phyloP scores from a whole-genome alignment of 2,329 filamentous ascomycete species.

The Exophiala sideris region DNA sequence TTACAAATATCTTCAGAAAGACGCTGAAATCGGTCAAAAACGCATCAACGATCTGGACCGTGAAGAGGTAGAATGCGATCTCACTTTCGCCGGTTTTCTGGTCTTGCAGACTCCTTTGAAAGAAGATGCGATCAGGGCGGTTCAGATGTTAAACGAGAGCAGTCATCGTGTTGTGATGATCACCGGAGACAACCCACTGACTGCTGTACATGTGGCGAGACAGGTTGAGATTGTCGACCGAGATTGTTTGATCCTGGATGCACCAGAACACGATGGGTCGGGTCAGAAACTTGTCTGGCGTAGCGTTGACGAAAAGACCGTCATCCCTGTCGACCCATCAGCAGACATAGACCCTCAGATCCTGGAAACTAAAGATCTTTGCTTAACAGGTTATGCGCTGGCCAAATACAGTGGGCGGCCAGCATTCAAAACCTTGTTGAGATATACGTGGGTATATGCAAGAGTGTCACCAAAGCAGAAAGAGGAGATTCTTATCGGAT shows the following conservation, averaged over 20 bases:
- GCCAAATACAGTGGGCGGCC: constrained; percentile 80
- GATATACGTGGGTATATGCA: constrained; percentile 95
- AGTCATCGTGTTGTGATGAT: constrained; percentile 99
- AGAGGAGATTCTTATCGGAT: constrained; percentile 92
- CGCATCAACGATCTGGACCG: constrained; percentile 93
- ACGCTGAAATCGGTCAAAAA: constrained; percentile 74
- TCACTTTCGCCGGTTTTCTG: constrained; percentile 91
- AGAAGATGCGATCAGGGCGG: constrained; percentile 88
- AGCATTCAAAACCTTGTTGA: constrained; percentile 72
- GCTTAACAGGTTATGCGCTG: constrained; percentile 90
- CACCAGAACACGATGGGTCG: constrained; percentile 81
- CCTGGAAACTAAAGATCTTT: constrained; percentile 81
- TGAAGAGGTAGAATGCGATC: constrained; percentile 79
- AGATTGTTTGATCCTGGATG: constrained; percentile 89
- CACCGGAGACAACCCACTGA: constrained; percentile 95
- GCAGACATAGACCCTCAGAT: constrained; percentile 78
- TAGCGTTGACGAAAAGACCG: constrained; percentile 86
- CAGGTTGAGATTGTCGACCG: constrained; percentile 97
- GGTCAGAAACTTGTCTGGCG: constrained; percentile 87
- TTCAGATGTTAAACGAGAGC: constrained; percentile 97
- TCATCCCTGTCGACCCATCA: constrained; percentile 78
- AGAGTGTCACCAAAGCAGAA: constrained; percentile 98
- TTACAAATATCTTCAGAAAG: constrained; percentile 83
- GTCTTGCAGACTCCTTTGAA: constrained; percentile 94
- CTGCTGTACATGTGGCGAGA: constrained; percentile 89